Base-by-base conservation (phyloP, 768 basidiomycete genomes). In the Nevesoporus exiguus region DNA sequence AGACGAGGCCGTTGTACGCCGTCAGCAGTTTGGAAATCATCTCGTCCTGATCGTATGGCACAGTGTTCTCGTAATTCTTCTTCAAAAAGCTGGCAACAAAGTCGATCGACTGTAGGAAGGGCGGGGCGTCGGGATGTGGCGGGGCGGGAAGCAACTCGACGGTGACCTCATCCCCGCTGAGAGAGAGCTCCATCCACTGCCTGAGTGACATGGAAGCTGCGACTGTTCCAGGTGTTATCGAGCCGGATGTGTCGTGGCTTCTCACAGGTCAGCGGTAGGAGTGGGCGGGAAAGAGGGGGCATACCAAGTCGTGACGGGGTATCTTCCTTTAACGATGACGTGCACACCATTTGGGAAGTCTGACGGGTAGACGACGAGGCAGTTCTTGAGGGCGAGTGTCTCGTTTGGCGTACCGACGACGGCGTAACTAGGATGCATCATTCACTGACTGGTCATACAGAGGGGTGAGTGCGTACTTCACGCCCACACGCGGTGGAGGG, bases 151-250 rank as follows among this genome's bases (percentile, higher is more conserved):
- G 77, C 2, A 80, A 70, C 51, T 88, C 84, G 36, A 96, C 77
- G 15, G 85, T 80, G 49, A 90, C 87, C 14, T 76, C 65, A 66
- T 97, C 94, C 0, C 93, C 93, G 3, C 76, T 70, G 37, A 88
- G 71, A 15, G 93, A 93, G 7, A 98, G 77, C 6, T 86, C 86
- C 40, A 94, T 88, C 93, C 93, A 99, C 73, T 90, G 85, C 10
- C 97, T 82, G 55, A 93, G 90, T 54, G 83, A 72, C 22, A 82
- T 78, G 27, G 89, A 87, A 7, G 85, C 84, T n/a, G 88, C 93
- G 27, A 98, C 78, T 2, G 74, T 71, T 3, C 90, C 88, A 0
- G 83, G 82, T 5, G 72, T 72, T 5, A 99, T 67, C 56, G 80
- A 85, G 5, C 81, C 82, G 1, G 90, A 88, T 55, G 86, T 83